Conservation (phyloP, 345 rosid genomes). For the Populus davidiana region DNA sequence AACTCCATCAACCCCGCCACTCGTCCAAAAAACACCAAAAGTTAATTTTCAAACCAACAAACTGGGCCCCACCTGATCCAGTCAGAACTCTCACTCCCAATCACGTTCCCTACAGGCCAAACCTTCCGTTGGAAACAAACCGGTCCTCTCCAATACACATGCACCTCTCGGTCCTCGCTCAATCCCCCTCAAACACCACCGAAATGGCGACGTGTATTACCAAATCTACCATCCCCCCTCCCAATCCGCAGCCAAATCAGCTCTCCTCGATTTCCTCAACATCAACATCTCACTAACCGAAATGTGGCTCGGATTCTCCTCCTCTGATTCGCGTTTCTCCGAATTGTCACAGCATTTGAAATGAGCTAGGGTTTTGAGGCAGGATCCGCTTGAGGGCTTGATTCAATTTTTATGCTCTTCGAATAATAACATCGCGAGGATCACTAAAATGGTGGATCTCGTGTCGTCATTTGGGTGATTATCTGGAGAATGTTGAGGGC, state of each 20-base stretch:
- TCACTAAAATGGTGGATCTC: slow-evolving; percentile 84
- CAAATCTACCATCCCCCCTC: slow-evolving; percentile 48
- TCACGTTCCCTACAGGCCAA: slow-evolving; percentile 94
- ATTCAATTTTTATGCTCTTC: slow-evolving; percentile 89
- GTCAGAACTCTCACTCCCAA: slow-evolving; percentile 66
- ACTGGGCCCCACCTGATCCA: slow-evolving; percentile 58
- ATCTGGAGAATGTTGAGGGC: slow-evolving; percentile 63
- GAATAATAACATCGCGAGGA: slow-evolving; percentile 81
- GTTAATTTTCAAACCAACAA: not conserved
- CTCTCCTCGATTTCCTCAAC: slow-evolving; percentile 79
- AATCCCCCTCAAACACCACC: slow-evolving; percentile 62
- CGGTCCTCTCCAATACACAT: slow-evolving; percentile 63
- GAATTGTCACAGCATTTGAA: slow-evolving; percentile 54
- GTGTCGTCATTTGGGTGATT: slow-evolving; percentile 61
- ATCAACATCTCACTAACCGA: slow-evolving; percentile 45
- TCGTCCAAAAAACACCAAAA: not conserved
- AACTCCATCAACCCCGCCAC: not conserved
- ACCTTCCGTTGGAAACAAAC: slow-evolving; percentile 95
- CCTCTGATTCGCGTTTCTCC: slow-evolving; percentile 59
- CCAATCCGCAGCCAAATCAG: slow-evolving; percentile 47
- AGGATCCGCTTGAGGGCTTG: slow-evolving; percentile 88
- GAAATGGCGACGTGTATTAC: slow-evolving; percentile 50
- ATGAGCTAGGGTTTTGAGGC: slow-evolving; percentile 89
- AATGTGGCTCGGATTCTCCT: slow-evolving; percentile 63
- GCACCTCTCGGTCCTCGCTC: slow-evolving; percentile 69